phyloP scores from a whole-genome alignment of 2,329 filamentous ascomycete genomes.

The Pseudogymnoascus sp. region DNA sequence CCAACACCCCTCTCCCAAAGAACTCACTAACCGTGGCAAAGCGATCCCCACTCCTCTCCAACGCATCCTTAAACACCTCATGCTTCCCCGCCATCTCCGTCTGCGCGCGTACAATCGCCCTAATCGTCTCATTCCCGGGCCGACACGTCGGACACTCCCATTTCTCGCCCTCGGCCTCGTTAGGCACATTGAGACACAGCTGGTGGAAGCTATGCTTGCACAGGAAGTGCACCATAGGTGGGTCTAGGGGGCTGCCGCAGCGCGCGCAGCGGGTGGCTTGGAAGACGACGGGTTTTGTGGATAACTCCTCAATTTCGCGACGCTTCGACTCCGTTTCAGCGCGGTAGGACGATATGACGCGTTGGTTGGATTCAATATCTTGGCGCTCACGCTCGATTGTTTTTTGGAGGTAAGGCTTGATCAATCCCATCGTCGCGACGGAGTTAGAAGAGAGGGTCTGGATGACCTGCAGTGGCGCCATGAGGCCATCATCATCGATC shows the following conservation, averaged over 20 bases:
- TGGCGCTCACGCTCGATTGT: constrained; percentile 83
- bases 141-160: constrained; percentile 83
- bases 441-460: constrained; percentile 74
- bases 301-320: constrained; percentile 67
- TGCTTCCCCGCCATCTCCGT: constrained; percentile 79
- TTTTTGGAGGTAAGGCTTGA: constrained; percentile 82
- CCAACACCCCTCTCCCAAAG: constrained; percentile 91
- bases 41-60: constrained; percentile 68
- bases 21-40: constrained; percentile 92
- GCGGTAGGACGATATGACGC: constrained; percentile 75
- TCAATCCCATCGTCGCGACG: constrained; percentile 94
- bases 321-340: constrained; percentile 74
- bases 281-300: constrained; percentile 76
- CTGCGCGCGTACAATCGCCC: constrained; percentile 78
- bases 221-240: constrained; percentile 89
- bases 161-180: constrained; percentile 42
- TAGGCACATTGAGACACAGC: constrained; percentile 61
- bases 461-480: constrained; percentile 94
- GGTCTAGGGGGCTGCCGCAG: constrained; percentile 64
- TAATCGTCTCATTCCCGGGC: constrained; percentile 75
- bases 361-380: constrained; percentile 73
- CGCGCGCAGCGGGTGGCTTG: constrained; percentile 80
- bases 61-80: constrained; percentile 76
- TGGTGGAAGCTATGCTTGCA: constrained; percentile 98
- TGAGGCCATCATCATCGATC: constrained; percentile 82